Percentiles rank a stretch among this genome's conserved stretches.
Conservation (phyloP, 768 basidiomycete species). For the Collybia sp. region DNA sequence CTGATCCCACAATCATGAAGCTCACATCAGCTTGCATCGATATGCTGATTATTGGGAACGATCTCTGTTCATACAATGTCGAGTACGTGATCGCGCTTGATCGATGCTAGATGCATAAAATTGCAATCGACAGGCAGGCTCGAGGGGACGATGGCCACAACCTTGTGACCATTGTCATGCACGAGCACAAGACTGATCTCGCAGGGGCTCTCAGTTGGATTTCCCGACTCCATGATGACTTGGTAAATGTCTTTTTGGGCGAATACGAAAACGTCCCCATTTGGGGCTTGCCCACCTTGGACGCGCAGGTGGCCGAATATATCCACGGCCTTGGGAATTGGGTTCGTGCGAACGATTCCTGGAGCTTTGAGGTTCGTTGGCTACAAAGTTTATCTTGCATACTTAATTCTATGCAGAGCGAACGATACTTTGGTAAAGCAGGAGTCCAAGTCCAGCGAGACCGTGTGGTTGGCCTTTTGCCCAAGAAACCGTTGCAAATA, state of each 20-base stretch:
- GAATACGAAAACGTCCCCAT: conserved; percentile 30
- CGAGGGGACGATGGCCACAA: conserved; percentile 34
- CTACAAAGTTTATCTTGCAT: conserved; percentile 5
- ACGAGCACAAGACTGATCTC: conserved; percentile 30
- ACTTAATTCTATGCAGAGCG: conserved; percentile 11
- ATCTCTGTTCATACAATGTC: conserved; percentile 19
- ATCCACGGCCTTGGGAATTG: conserved; percentile 45
- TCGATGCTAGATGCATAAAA: too few relatives aligned
- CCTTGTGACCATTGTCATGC: conserved; percentile 48
- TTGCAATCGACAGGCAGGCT: not conserved
- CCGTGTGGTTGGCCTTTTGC: conserved; percentile 25
- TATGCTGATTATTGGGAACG: conserved; percentile 29
- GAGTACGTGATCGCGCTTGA: conserved; percentile 11
- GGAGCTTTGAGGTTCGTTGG: conserved; percentile 44
- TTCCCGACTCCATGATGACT: conserved; percentile 24
- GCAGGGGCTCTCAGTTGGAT: conserved; percentile 36
- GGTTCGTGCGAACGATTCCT: conserved; percentile 42
- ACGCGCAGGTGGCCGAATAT: conserved; percentile 36
- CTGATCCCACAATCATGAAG: conserved; percentile 29
- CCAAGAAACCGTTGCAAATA: conserved; percentile 12
- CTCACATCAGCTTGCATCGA: conserved; percentile 25
- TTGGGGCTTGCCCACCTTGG: conserved; percentile 32
- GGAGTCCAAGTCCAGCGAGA: conserved; percentile 26
- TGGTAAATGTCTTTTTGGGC: conserved; percentile 32
- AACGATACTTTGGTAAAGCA: conserved; percentile 33